Base-by-base conservation (phyloP, 352 stramenopile genomes). In the Globisporangium carolinianum region DNA sequence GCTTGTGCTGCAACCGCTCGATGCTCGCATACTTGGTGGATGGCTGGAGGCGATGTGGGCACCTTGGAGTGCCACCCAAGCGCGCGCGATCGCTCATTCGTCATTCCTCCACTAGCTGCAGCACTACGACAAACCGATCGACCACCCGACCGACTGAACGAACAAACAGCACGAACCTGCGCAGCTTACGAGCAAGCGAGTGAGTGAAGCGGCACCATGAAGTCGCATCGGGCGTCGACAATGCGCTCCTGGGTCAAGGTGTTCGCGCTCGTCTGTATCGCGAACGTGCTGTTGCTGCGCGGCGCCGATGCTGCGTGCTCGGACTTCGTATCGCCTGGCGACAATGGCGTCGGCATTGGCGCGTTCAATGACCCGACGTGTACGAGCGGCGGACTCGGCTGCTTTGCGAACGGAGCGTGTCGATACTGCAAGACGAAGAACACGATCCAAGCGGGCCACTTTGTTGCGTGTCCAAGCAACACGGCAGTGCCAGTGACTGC, bases 351-450 rank as follows among this genome's bases (percentile, higher is more conserved):
- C 10, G 57, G 57, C 5, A 63, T 63, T 45, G 46, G 38, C 12
- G 57, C 57, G 4, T 45, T 53, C 50, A 47, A 37, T 9, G 58
- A 69, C 32, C 15, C 51, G 5, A 45, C 43, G 9, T 72, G 65
- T 53, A 48, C 24, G 5, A 49, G 52, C 15, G 65, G 65, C 14
- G 65, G 65, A 8, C 36, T 72, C 0, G 66, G 66, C 3, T 72
- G 66, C 49, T 70, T 57, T 24, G 15, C 32, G 0, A 46, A 48
- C 8, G 51, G 51, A 8, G 18, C 18, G 5, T 71, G 66, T 18
- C 66, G 66, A 15, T 72, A 62, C 58, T 72, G 66, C 43, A 69
- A 65, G 49, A 60, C 54, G n/a, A 47, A 17, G 9, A 45, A 57
- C 2, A 72, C 66, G 10, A 8, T 45, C 6, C 54, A 69, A 24